These are phyloP conservation scores for Sorghum bicolor DNA, from an alignment of 176 grass and related monocot genomes.

Conservation along the genomic window Sorghum_bicolor_NCBIv3 NC_012875.2:60885501-60886000, in stretches of 20 bases:
- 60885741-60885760: background rate
- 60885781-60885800: background rate
- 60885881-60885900: constrained; percentile 92
- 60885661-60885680: background rate
- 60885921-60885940: constrained; percentile 68
- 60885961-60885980: constrained; percentile 97
- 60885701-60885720: background rate
- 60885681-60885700: background rate
- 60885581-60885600: background rate
- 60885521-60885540: constrained; percentile 3
- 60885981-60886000: constrained; percentile 78
- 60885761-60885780: background rate
- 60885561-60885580: background rate
- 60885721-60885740: background rate
- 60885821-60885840: too few species aligned
- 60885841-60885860: background rate
- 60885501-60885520: constrained; percentile 59
- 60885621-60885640: background rate
- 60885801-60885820: background rate
- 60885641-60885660: background rate
- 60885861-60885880: constrained; percentile 24
- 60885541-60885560: background rate
- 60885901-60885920: constrained; percentile 79
- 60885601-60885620: background rate
- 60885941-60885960: constrained; percentile 87